Percentiles rank a stretch among this genome's conserved stretches.
Evolutionary conservation across 768 basidiomycete genomes (phyloP).

Genomic region (Favolaschia claudopus): DNA sequence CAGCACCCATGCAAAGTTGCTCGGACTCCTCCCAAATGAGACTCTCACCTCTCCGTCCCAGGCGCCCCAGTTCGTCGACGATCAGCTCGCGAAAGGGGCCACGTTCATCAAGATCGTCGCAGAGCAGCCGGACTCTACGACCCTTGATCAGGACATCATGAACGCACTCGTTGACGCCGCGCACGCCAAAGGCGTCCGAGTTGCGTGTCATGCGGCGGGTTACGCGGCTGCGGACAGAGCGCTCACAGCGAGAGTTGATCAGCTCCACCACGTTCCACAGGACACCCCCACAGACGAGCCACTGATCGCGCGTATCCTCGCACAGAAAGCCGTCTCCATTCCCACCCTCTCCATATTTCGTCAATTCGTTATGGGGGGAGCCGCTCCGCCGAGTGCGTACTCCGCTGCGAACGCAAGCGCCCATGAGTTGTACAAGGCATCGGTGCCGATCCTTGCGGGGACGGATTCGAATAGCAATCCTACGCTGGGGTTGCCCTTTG

Average conservation of each 20-base stretch:
- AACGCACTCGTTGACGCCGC: slow-evolving; percentile 3
- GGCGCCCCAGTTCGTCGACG: slow-evolving; percentile 8
- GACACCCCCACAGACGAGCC: background rate
- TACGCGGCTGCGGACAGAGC: background rate
- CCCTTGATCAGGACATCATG: slow-evolving; percentile 12
- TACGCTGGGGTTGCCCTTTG: slow-evolving; percentile 2
- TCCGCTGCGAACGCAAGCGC: slow-evolving; percentile 1
- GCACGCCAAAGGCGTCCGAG: background rate
- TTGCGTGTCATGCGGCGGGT: slow-evolving; percentile 4
- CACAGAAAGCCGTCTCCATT: background rate
- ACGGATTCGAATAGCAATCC: background rate
- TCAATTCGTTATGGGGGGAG: background rate
- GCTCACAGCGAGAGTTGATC: background rate
- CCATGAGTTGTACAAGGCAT: background rate
- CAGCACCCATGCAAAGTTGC: background rate
- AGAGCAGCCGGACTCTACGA: background rate
- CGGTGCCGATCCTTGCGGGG: slow-evolving; percentile 8
- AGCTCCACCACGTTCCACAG: background rate
- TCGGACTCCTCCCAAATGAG: background rate
- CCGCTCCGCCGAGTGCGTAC: background rate
- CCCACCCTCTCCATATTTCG: background rate
- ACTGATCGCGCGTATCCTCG: background rate
- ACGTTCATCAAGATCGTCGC: slow-evolving; percentile 11
- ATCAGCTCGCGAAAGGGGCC: slow-evolving; percentile 2
- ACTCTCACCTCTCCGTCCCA: slow-evolving; percentile 3